These are phyloP conservation scores for Amaranthus hypochondriacus DNA, from an alignment of 148 eudicot species.

Conservation along the genomic window DNA sequence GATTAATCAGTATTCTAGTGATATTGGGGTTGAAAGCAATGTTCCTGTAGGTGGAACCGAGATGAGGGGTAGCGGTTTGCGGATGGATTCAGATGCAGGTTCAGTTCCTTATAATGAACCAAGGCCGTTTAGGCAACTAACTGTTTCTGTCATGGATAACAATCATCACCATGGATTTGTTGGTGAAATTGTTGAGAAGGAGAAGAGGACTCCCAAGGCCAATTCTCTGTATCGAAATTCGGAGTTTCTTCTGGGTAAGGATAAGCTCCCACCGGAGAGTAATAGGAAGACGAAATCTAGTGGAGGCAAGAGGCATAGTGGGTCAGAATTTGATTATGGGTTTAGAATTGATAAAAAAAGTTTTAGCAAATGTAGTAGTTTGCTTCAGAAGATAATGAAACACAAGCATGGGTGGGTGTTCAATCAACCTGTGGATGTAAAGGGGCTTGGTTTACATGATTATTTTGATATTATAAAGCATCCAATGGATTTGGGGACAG, in stretches of 20 bases:
- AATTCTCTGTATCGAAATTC: constrained; percentile 68
- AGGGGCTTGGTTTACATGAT: constrained; percentile 61
- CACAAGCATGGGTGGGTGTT: constrained; percentile 91
- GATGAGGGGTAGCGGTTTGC: too few relatives aligned
- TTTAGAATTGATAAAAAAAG: constrained; percentile 49
- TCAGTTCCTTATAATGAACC: too few relatives aligned
- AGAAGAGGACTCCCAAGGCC: constrained; percentile 91
- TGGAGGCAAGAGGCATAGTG: constrained; percentile 35
- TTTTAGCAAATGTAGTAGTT: constrained; percentile 53
- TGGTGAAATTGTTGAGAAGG: constrained; percentile 60
- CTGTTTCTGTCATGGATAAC: constrained; percentile 7
- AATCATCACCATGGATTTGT: constrained; percentile 26
- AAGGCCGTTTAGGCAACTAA: too few relatives aligned
- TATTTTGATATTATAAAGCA: constrained; percentile 77
- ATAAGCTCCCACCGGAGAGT: constrained; percentile 70
- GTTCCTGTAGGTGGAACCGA: constrained; percentile 18
- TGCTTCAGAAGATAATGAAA: constrained; percentile 74
- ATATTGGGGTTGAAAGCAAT: constrained; percentile 17
- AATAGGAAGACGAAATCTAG: constrained; percentile 47
- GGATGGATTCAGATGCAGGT: too few relatives aligned
- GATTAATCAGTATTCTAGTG: constrained; percentile 32
- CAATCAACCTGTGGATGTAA: constrained; percentile 72
- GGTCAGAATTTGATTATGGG: constrained; percentile 37
- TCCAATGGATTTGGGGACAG: constrained; percentile 94
- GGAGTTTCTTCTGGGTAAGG: constrained; percentile 75